Evolutionary conservation across 768 basidiomycete species (phyloP), one percentile per base, ranked within the genome.

Genomic region (Suillus fuscotomentosus): DNA sequence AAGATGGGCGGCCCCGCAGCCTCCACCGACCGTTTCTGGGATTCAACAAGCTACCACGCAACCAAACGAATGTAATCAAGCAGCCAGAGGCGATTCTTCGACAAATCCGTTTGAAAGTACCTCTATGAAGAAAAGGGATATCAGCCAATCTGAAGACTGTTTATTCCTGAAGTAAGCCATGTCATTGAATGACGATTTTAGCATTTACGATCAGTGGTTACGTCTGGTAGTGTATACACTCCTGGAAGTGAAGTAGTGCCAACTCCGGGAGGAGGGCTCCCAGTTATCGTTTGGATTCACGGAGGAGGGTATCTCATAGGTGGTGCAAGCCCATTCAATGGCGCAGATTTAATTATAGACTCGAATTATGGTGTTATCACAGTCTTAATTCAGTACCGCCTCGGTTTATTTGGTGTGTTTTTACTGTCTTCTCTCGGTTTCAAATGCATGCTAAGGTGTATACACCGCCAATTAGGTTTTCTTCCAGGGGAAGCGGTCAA

Each of bases 401-500:
- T 79, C 13, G 78, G 78, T 7, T 11, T 76, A 7, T 75, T 78
- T 34, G 75, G 71, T 71, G 31, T n/a, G 53, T 39, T 9, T 36
- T 50, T n/a, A 14, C 31, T 22, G 20, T 42, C 36, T 14, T 14
- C 31, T 22, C 8, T 47, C 56, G 41, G 15, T 11, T 15, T 62
- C 27, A 31, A 27, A 50, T 50, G 15, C 7, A 15, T 50, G 14
- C 48, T 50, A 7, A 50, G 24, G 24, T 54, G 31, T 14, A 15
- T 51, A 24, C 36, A 15, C n/a, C 42, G 9, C 45, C 9, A 2
- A 54, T 17, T 24, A 69, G 83, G 83, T 7, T 85, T 84, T 69
- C 69, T 85, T 39, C 63, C 83, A 24, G 82, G 84, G 0, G 64
- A 70, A 42, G 68, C 76, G 38, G 77, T 84, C 7, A 80, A 84